Conservation (phyloP, 73 alveolate genomes). For the Blepharisma japonicum region DNA sequence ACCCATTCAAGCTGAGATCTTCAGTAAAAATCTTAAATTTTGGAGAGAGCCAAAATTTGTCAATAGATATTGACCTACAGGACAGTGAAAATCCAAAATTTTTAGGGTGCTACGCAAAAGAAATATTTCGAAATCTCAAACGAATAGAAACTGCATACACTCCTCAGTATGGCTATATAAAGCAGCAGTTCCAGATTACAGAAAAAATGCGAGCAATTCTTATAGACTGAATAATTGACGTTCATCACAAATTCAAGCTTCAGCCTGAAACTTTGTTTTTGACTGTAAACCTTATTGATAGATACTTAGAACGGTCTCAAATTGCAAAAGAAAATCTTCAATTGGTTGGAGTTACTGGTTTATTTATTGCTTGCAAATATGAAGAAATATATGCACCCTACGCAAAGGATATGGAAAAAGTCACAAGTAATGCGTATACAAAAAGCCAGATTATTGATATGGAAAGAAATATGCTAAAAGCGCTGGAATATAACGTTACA, state of each 20-base stretch:
- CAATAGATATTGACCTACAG: too few relatives aligned
- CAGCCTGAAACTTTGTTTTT: conserved; percentile 74
- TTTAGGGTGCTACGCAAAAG: too few relatives aligned
- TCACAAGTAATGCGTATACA: conserved; percentile 85
- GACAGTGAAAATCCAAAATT: too few relatives aligned
- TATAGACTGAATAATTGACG: conserved; percentile 87
- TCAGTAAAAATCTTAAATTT: too few relatives aligned
- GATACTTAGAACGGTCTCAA: conserved; percentile 64
- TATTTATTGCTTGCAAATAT: conserved; percentile 86
- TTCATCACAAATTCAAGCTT: conserved; percentile 73
- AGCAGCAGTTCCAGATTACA: conserved; percentile 74
- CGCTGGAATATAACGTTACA: conserved; percentile 63
- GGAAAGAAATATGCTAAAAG: conserved; percentile 76
- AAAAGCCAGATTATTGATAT: conserved; percentile 76
- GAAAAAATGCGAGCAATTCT: conserved; percentile 81
- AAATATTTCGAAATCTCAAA: neutral
- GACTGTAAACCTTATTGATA: conserved; percentile 81
- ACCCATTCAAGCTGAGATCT: too few relatives aligned
- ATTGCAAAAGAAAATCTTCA: conserved; percentile 67
- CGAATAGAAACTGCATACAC: conserved; percentile 40
- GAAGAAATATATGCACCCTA: conserved; percentile 92
- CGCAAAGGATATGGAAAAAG: conserved; percentile 81
- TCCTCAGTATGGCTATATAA: conserved; percentile 60
- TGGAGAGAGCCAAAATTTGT: too few relatives aligned
- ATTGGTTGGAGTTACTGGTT: conserved; percentile 85